Base-by-base conservation (phyloP, 2,329 filamentous ascomycete genomes). In the Fragosphaeria purpurea region DNA sequence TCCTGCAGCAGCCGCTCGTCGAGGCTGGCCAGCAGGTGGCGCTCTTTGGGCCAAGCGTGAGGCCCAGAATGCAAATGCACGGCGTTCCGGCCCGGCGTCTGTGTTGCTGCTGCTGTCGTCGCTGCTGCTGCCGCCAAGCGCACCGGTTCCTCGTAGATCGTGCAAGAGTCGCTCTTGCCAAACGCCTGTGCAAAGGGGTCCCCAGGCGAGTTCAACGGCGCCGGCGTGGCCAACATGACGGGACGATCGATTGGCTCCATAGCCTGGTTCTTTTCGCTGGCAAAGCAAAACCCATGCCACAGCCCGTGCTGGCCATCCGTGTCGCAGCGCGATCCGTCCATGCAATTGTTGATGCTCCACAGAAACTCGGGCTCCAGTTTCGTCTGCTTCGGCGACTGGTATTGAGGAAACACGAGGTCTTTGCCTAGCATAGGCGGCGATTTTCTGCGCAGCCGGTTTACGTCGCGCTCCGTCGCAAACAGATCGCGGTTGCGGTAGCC, bases 351-450 rank as follows among this genome's bases (percentile, higher is more conserved):
- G 66, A 75, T 63, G 68, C 71, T 64, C 70, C 61, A 80, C 58
- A 70, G 77, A 61, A 88, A 85, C 50, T 86, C 83, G 1, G 86
- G 82, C 62, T 95, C 88, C 60, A 94, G 85, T 60, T 88, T 83
- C 12, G 89, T 94, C 50, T 83, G 79, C 64, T 91, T 84, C 6
- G 91, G 91, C 32, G 90, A 95, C 8, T 77, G 75, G 63, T 88
- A 95, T 63, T 78, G 79, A 37, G 88, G 86, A 63, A 96, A 95
- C 32, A 75, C 72, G 50, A 97, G 77, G 57, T 95, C 86, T 51
- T 74, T 70, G 50, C 91, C 91, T 9, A 95, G 79, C 89, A 97
- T 94, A 8, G 91, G 91, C 41, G 91, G 91, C 53, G 81, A 82
- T 38, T 54, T 48, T 22, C 57, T 61, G 30, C 74, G 74, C 70